These are phyloP conservation scores for Penicillium argentinense DNA, from an alignment of 495 filamentous ascomycete genomes.

Conservation along the genomic window DNA sequence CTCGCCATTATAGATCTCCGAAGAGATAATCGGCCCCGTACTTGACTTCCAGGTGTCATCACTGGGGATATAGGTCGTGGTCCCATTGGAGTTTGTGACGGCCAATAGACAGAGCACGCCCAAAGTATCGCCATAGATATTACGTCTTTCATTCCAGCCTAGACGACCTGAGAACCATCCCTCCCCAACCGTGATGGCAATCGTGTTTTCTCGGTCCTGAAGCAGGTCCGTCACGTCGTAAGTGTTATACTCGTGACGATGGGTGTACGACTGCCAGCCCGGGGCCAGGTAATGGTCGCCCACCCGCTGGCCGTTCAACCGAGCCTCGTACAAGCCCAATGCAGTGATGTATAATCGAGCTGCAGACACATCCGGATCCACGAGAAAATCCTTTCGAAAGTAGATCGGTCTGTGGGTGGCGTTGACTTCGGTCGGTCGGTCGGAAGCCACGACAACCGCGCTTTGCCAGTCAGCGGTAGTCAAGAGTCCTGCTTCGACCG, in stretches of 20 bases:
- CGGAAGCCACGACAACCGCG: neutral
- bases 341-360: neutral
- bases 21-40: neutral
- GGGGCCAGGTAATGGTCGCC: neutral
- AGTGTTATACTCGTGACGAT: slow-evolving; percentile 1
- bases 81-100: neutral
- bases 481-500: neutral
- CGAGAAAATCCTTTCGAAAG: neutral
- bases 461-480: neutral
- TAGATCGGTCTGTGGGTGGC: neutral
- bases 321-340: neutral
- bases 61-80: neutral
- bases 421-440: neutral
- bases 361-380: neutral
- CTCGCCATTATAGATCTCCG: neutral
- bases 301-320: neutral
- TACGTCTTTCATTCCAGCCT: neutral
- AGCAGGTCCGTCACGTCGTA: slow-evolving; percentile 1
- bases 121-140: neutral
- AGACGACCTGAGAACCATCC: neutral
- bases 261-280: neutral
- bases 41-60: neutral
- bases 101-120: neutral
- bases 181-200: neutral
- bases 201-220: neutral